Evolutionary conservation across 202 grass and related monocot species (phyloP).

Genomic region (Sporobolus alterniflorus): DNA sequence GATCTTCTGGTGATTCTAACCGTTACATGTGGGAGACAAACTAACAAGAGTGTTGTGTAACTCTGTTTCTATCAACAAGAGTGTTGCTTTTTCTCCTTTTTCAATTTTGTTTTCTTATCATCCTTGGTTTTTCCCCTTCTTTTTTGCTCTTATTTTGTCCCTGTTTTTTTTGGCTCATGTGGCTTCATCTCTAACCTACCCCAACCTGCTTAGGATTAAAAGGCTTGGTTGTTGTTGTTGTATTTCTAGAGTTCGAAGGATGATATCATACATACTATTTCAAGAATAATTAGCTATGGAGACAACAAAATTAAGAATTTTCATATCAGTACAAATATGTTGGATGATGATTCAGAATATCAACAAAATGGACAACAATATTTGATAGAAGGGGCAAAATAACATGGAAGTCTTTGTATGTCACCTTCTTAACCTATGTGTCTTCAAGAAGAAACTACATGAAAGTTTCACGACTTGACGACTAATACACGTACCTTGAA

Average conservation of each 20-base stretch:
- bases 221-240: too few species aligned
- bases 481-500: not conserved
- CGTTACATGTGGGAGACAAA: not conserved
- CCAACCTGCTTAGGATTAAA: too few species aligned
- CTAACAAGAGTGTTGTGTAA: not conserved
- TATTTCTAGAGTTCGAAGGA: slow-evolving; percentile 5
- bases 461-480: slow-evolving; percentile 29
- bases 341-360: not conserved
- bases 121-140: too few species aligned
- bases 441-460: not conserved
- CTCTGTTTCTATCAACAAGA: not conserved
- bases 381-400: not conserved
- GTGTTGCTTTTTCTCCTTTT: too few species aligned
- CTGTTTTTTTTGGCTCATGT: too few species aligned
- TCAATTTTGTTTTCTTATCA: too few species aligned
- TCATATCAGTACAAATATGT: not conserved
- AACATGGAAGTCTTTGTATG: not conserved
- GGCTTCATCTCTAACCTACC: too few species aligned
- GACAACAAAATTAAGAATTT: not conserved
- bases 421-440: not conserved
- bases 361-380: not conserved
- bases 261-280: not conserved
- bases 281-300: not conserved
- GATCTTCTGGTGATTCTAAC: slow-evolving; percentile 4
- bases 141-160: too few species aligned